phyloP scores from a whole-genome alignment of 2,329 filamentous ascomycete genomes.

The Neofusicoccum kwambonambiense region DNA sequence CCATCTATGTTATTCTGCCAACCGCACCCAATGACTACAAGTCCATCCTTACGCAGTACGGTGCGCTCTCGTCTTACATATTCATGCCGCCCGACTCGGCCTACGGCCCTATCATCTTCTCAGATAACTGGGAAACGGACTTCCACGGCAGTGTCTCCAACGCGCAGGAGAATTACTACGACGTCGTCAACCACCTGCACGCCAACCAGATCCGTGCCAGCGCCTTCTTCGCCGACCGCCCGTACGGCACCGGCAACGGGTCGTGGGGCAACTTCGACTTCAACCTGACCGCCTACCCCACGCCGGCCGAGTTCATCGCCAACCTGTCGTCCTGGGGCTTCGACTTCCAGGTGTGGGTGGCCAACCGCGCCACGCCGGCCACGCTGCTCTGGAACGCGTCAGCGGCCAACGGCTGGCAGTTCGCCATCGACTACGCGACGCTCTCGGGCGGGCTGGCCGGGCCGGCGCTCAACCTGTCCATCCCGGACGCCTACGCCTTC shows the following conservation, averaged over 20 bases:
- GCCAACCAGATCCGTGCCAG: slow-evolving; percentile 33
- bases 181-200: slow-evolving; percentile 34
- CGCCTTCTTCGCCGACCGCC: slow-evolving; percentile 35
- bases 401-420: slow-evolving; percentile 32
- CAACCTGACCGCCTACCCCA: slow-evolving; percentile 34
- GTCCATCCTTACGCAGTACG: slow-evolving; percentile 29
- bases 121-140: slow-evolving; percentile 35
- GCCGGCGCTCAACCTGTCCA: slow-evolving; percentile 37
- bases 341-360: slow-evolving; percentile 40
- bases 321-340: slow-evolving; percentile 33
- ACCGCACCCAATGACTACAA: slow-evolving; percentile 22
- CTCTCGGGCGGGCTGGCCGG: slow-evolving; percentile 25
- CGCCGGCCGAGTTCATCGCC: slow-evolving; percentile 30
- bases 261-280: slow-evolving; percentile 40
- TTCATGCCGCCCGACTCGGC: slow-evolving; percentile 34
- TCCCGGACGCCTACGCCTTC: slow-evolving; percentile 37
- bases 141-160: slow-evolving; percentile 34
- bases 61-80: slow-evolving; percentile 27
- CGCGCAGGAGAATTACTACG: slow-evolving; percentile 35
- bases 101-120: slow-evolving; percentile 37
- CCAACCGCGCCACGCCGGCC: slow-evolving; percentile 34
- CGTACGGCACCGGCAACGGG: slow-evolving; percentile 33
- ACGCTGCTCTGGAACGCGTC: slow-evolving; percentile 36
- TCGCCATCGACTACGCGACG: slow-evolving; percentile 19
- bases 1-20: slow-evolving; percentile 34